Percentiles rank a stretch among this genome's conserved stretches.
These are phyloP conservation scores for Nannochloris sp. DNA, from an alignment of 139 green algal genomes.

Conservation along the genomic window DNA sequence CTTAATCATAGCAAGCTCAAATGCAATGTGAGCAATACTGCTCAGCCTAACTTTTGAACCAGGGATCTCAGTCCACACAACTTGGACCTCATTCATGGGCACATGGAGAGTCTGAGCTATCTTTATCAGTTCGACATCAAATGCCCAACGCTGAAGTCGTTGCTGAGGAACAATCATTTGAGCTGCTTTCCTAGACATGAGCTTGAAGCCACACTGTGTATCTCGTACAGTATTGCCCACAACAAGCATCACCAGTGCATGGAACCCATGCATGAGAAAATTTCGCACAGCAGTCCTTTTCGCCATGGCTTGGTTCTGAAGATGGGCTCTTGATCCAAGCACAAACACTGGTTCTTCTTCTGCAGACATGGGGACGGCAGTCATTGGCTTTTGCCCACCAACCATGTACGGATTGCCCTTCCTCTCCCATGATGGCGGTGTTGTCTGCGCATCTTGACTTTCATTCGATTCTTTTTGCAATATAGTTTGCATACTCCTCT, in stretches of 20 bases:
- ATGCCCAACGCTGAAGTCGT: slow-evolving; percentile 91
- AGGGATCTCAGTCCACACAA: slow-evolving; percentile 91
- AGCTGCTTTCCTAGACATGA: slow-evolving; percentile 77
- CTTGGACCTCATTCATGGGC: slow-evolving; percentile 47
- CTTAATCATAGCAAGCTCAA: slow-evolving; percentile 64
- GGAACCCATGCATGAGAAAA: slow-evolving; percentile 85
- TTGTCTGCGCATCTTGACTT: background rate
- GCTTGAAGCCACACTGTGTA: slow-evolving; percentile 96
- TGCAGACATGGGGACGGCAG: background rate
- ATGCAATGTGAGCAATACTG: slow-evolving; percentile 85
- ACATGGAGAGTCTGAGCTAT: slow-evolving; percentile 65
- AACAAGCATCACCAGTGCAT: slow-evolving; percentile 73
- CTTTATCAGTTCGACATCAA: slow-evolving; percentile 93
- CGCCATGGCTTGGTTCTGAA: slow-evolving; percentile 36
- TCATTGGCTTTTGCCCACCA: background rate
- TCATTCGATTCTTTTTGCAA: background rate
- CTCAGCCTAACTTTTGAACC: slow-evolving; percentile 86
- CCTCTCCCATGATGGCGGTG: background rate
- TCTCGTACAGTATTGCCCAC: slow-evolving; percentile 59
- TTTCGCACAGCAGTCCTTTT: slow-evolving; percentile 62
- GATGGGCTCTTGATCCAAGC: slow-evolving; percentile 58
- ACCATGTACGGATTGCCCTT: background rate
- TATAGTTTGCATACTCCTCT: slow-evolving; percentile 40
- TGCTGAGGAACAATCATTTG: slow-evolving; percentile 73
- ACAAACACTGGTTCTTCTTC: slow-evolving; percentile 9